A percentile compares a stretch with the other conserved stretches of the same genome.
Evolutionary conservation across 805 yeast species (phyloP).

Genomic region (Candida suzukii): DNA sequence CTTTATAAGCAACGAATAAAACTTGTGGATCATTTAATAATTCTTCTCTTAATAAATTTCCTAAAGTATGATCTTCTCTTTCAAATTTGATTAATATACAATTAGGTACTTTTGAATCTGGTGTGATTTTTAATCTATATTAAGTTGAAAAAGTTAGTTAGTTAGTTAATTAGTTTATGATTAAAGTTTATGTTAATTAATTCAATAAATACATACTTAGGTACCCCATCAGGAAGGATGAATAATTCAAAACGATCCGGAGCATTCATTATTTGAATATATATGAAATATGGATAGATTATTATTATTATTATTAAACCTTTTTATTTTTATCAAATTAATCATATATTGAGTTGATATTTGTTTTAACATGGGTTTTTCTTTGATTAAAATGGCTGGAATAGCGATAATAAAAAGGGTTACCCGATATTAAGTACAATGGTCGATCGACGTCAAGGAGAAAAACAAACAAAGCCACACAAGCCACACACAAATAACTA

Average conservation of each 20-base stretch:
- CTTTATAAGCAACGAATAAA: slow-evolving; percentile 94
- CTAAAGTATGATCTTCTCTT: slow-evolving; percentile 96
- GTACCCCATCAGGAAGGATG: slow-evolving; percentile 94
- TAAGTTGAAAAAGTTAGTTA: not conserved
- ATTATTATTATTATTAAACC: too few relatives aligned
- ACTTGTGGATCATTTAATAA: slow-evolving; percentile 81
- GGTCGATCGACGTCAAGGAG: too few relatives aligned
- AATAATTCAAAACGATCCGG: slow-evolving; percentile 98
- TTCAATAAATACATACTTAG: slow-evolving; percentile 50
- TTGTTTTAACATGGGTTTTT: too few relatives aligned
- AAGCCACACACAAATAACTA: too few relatives aligned
- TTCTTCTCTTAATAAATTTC: slow-evolving; percentile 82
- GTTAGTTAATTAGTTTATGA: slow-evolving; percentile 1
- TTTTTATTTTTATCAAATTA: too few relatives aligned
- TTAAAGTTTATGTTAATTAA: not conserved
- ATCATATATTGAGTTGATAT: too few relatives aligned
- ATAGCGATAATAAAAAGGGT: too few relatives aligned
- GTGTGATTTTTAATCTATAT: slow-evolving; percentile 67
- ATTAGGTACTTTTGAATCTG: slow-evolving; percentile 93
- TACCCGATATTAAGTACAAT: too few relatives aligned
- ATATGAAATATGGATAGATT: too few relatives aligned
- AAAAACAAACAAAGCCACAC: too few relatives aligned
- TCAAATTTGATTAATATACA: slow-evolving; percentile 90
- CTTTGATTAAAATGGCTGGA: too few relatives aligned
- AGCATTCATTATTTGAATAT: slow-evolving; percentile 71